Conservation (phyloP, 179 eudicot genomes). For the Silene vulgaris region DNA sequence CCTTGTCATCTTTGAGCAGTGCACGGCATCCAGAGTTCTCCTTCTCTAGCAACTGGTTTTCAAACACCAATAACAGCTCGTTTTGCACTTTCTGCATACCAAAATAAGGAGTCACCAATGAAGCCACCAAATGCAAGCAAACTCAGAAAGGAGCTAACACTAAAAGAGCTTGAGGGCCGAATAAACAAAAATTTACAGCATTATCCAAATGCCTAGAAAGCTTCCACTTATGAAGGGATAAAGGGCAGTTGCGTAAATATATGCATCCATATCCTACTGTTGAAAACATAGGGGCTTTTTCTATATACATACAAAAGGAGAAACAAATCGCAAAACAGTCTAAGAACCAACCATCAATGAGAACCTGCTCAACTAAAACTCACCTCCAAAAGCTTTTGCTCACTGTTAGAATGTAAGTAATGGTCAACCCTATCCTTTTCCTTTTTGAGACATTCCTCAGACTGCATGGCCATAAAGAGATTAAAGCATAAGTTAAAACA, state of each 20-base stretch:
- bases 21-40: slow-evolving; percentile 70
- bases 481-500: neutral
- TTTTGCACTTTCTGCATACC: slow-evolving; percentile 54
- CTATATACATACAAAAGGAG: neutral
- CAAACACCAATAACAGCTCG: slow-evolving; percentile 50
- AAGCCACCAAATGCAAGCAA: neutral
- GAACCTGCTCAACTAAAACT: slow-evolving; percentile 20
- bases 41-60: slow-evolving; percentile 59
- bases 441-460: slow-evolving; percentile 60
- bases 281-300: neutral
- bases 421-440: slow-evolving; percentile 62
- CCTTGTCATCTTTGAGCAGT: slow-evolving; percentile 70
- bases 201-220: neutral
- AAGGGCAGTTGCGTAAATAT: neutral
- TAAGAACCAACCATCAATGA: neutral
- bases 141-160: neutral
- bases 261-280: neutral
- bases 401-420: slow-evolving; percentile 59
- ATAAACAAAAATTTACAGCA: neutral
- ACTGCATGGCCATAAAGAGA: slow-evolving; percentile 30
- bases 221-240: neutral
- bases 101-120: neutral
- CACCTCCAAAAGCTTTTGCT: slow-evolving; percentile 61
- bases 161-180: neutral
- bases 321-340: neutral